Evolutionary conservation across 1,284 basidiomycete genomes (phyloP).

Genomic region (Ustanciosporium gigantosporum): DNA sequence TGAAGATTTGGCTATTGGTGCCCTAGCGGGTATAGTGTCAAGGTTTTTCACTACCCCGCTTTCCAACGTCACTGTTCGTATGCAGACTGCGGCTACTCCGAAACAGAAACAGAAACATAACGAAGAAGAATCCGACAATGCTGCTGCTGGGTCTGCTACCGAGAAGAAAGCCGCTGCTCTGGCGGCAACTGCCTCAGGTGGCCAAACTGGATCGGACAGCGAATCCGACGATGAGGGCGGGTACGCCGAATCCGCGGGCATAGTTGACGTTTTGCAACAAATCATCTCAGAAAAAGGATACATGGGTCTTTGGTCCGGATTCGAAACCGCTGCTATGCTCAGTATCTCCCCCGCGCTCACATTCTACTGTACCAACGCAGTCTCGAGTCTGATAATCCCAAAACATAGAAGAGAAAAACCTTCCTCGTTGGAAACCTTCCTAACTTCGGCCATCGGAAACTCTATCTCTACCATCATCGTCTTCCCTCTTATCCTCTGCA

Average conservation of each 20-base stretch:
- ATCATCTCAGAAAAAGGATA: constrained; percentile 61
- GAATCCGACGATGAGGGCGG: constrained; percentile 57
- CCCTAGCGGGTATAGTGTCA: constrained; percentile 62
- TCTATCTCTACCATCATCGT: constrained; percentile 61
- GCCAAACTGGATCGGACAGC: constrained; percentile 30
- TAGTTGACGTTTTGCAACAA: constrained; percentile 52
- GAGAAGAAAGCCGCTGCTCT: neutral
- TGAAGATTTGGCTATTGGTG: constrained; percentile 63
- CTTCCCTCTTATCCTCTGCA: constrained; percentile 63
- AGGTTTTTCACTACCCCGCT: constrained; percentile 64
- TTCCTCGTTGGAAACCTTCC: constrained; percentile 61
- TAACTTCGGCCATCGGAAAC: constrained; percentile 63
- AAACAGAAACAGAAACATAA: constrained; percentile 15
- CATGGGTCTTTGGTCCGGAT: constrained; percentile 62
- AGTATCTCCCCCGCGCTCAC: constrained; percentile 62
- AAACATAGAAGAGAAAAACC: constrained; percentile 31
- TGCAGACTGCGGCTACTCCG: constrained; percentile 60
- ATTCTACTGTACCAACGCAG: constrained; percentile 57
- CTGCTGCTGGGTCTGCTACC: neutral
- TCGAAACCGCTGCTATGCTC: constrained; percentile 59
- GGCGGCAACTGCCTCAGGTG: neutral
- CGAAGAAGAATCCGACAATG: constrained; percentile 1
- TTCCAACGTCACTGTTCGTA: constrained; percentile 64
- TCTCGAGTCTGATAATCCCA: constrained; percentile 52
- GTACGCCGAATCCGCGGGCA: constrained; percentile 47